Percentiles rank a stretch among this genome's conserved stretches.
phyloP scores from a whole-genome alignment of 805 yeast species.

The Pichia pseudocactophila region DNA sequence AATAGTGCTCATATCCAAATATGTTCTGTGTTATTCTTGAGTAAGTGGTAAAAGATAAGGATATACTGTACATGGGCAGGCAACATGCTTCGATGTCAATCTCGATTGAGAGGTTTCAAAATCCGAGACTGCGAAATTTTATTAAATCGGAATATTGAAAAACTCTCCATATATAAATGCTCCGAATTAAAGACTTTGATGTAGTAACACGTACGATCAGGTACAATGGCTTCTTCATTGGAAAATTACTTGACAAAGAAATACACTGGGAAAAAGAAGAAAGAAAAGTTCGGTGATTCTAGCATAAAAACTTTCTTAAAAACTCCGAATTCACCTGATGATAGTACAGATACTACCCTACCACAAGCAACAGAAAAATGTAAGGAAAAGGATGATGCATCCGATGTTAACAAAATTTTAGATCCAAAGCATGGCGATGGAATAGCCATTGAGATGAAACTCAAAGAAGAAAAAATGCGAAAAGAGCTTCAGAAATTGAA shows the following conservation, averaged over 20 bases:
- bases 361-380: background rate
- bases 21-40: too few relatives aligned
- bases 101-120: too few relatives aligned
- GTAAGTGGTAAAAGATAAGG: too few relatives aligned
- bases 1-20: conserved; percentile 32
- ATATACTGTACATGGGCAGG: too few relatives aligned
- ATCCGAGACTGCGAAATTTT: background rate
- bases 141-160: background rate
- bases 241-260: conserved; percentile 2
- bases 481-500: conserved; percentile 23
- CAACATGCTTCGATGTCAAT: too few relatives aligned
- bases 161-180: background rate
- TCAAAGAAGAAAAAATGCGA: conserved; percentile 15
- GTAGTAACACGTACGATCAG: too few relatives aligned
- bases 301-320: too few relatives aligned
- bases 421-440: too few relatives aligned
- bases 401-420: conserved; percentile 47
- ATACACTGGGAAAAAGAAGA: conserved; percentile 4
- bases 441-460: conserved; percentile 28
- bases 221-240: background rate
- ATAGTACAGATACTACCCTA: too few relatives aligned
- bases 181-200: too few relatives aligned
- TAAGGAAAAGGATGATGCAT: conserved; percentile 4
- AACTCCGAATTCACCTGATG: too few relatives aligned
- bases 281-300: background rate